phyloP scores from a whole-genome alignment of 768 basidiomycete genomes.

The Hebeloma cylindrosporum region DNA sequence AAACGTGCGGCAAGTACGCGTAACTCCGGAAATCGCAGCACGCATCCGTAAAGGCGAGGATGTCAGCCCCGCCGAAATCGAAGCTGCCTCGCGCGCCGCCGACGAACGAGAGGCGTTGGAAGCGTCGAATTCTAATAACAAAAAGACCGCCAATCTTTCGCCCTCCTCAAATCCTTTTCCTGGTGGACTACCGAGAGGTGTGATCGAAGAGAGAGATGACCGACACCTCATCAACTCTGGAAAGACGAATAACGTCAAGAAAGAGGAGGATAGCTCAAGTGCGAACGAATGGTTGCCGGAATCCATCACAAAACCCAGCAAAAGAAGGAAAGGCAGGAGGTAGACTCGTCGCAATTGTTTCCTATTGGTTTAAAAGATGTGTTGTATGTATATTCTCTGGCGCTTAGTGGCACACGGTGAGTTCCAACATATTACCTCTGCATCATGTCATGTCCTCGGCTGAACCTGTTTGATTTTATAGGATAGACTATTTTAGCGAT shows the following conservation, averaged over 20 bases:
- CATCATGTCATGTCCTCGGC: too few species aligned
- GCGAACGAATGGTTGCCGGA: slow-evolving; percentile 56
- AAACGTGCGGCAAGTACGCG: slow-evolving; percentile 46
- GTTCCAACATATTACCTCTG: too few species aligned
- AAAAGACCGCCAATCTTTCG: slow-evolving; percentile 2
- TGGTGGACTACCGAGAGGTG: slow-evolving; percentile 17
- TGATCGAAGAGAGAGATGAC: slow-evolving; percentile 26
- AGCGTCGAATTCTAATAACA: slow-evolving; percentile 10
- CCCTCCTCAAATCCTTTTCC: slow-evolving; percentile 12
- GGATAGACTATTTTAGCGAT: too few species aligned
- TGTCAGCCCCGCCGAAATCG: slow-evolving; percentile 53
- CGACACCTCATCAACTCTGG: slow-evolving; percentile 20
- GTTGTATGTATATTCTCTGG: too few species aligned
- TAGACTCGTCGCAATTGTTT: too few species aligned
- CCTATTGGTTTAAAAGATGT: too few species aligned
- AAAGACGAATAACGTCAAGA: slow-evolving; percentile 6
- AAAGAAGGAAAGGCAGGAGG: slow-evolving; percentile 36
- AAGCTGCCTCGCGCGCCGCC: slow-evolving; percentile 43
- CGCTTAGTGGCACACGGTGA: too few species aligned
- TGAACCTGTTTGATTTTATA: too few species aligned
- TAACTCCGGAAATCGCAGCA: slow-evolving; percentile 56
- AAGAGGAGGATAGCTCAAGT: slow-evolving; percentile 26
- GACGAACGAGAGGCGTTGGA: slow-evolving; percentile 32
- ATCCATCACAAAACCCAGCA: slow-evolving; percentile 43
- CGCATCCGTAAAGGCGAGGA: slow-evolving; percentile 52